A percentile compares a stretch with the other conserved stretches of the same genome.
These are phyloP conservation scores for Ogataea neopini DNA, from an alignment of 805 yeast genomes.

Conservation along the genomic window DNA sequence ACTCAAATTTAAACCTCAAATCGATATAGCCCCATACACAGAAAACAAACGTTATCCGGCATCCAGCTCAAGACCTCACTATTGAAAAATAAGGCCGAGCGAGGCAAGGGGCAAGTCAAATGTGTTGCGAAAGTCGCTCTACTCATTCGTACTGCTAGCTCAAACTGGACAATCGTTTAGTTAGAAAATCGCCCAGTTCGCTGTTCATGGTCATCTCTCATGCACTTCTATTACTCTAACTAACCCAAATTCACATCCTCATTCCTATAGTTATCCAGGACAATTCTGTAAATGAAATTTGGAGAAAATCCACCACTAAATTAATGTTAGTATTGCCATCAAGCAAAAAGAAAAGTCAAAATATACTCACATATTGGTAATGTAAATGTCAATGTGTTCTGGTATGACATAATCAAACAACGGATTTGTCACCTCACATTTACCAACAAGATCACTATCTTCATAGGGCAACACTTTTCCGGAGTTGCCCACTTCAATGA, in stretches of 20 bases:
- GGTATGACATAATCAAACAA: conserved; percentile 90
- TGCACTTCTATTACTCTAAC: conserved; percentile 6
- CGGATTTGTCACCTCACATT: conserved; percentile 83
- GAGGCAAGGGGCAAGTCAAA: conserved; percentile 55
- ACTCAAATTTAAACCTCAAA: conserved; percentile 54
- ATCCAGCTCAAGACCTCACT: conserved; percentile 64
- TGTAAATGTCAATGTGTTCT: conserved; percentile 88
- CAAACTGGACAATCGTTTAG: no score
- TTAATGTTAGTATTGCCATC: conserved; percentile 5
- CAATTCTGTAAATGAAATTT: conserved; percentile 91
- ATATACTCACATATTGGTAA: conserved; percentile 69
- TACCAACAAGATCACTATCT: conserved; percentile 66
- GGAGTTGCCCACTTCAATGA: conserved; percentile 90
- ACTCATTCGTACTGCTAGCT: no score
- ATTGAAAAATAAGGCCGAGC: conserved; percentile 49
- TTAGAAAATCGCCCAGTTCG: neutral
- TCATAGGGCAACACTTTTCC: conserved; percentile 83
- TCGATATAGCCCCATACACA: conserved; percentile 50
- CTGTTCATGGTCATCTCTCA: conserved; percentile 1
- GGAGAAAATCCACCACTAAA: conserved; percentile 88
- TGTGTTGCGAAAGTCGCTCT: neutral
- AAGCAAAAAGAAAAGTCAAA: neutral
- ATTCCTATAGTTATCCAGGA: conserved; percentile 87
- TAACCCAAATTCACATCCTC: conserved; percentile 70
- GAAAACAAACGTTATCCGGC: conserved; percentile 17